Base-by-base conservation (phyloP, 2,329 filamentous ascomycete genomes). In the Paecilomyces fulvus region DNA sequence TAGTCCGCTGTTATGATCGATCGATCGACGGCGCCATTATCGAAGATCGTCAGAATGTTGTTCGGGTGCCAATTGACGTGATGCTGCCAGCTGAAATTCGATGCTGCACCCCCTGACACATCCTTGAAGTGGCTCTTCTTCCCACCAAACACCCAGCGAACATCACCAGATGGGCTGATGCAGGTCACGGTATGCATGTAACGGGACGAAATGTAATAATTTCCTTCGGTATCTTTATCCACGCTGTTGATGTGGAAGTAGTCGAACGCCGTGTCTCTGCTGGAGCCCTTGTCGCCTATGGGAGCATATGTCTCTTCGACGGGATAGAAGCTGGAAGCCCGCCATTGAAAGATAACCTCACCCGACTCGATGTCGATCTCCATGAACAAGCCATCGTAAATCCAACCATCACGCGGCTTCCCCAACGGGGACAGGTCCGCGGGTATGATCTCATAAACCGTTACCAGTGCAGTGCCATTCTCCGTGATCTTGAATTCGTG, bases 211-310 rank as follows among this genome's bases (percentile, higher is more conserved):
- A 84, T 72, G 10, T 83, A 65, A 56, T 80, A 84, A 61, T 83
- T 78, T 3, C 79, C 79, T 0, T 73, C 61, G 0, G 66, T 61
- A 54, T 77, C 76, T 63, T 82, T 81, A 61, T 81, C 77, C 25
- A 83, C 69, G 37, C 79, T 79, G 65, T 80, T 82, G 65, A 83
- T 76, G 64, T 82, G 80, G 67, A 82, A 81, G 65, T 77, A 82
- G 61, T 83, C 80, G 72, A 76, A 82, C 1, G 78, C 63, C 6
- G 57, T 20, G 4, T 56, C 55, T 56, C 60, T 20, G 11, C 46
- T 58, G 9, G 58, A 58, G 20, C 65, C 64, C 11, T 59, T 56
- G 5, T 56, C 55, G 25, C 65, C 61, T 25, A 56, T 56, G 20
- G 52, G 53, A 20, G 65, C 59, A 30, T 58, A 56, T n/a, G 58